Evolutionary conservation across 2,329 filamentous ascomycete genomes (phyloP).

Genomic region (Penicillium sp.): DNA sequence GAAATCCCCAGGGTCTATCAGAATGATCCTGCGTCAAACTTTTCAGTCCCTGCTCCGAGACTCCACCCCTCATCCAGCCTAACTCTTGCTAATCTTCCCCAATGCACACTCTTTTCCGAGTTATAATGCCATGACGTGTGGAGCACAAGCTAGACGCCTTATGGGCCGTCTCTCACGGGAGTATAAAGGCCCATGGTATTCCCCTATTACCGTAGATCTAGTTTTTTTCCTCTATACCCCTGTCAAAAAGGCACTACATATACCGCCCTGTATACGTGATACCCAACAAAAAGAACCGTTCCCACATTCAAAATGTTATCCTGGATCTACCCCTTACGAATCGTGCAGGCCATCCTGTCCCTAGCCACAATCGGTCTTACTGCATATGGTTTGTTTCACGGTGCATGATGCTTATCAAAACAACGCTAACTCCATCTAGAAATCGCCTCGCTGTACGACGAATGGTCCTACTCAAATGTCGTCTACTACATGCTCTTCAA

Average conservation of each 20-base stretch:
- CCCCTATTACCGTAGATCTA: neutral
- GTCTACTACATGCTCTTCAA: conserved; percentile 29
- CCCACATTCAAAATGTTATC: conserved; percentile 17
- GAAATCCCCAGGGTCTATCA: conserved; percentile 3
- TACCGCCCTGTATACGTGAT: neutral
- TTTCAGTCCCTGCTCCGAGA: neutral
- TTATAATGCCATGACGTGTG: conserved; percentile 4
- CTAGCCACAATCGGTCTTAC: conserved; percentile 25
- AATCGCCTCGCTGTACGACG: conserved; percentile 21
- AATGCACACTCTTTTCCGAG: neutral
- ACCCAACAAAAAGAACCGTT: neutral
- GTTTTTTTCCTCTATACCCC: neutral
- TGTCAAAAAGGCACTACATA: neutral
- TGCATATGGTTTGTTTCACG: conserved; percentile 19
- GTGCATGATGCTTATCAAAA: neutral
- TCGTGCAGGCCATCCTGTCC: conserved; percentile 23
- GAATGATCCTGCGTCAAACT: neutral
- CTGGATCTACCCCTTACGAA: conserved; percentile 26
- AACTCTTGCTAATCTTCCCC: neutral
- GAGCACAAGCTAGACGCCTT: neutral
- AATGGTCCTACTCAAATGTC: conserved; percentile 26
- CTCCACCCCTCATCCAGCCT: neutral
- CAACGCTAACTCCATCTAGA: conserved; percentile 14
- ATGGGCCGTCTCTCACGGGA: conserved; percentile 1
- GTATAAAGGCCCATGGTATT: conserved; percentile 3